Percentiles rank a stretch among this genome's conserved stretches.
Conservation (phyloP, 2,329 filamentous ascomycete species). For the Diaporthe vaccinii region DNA sequence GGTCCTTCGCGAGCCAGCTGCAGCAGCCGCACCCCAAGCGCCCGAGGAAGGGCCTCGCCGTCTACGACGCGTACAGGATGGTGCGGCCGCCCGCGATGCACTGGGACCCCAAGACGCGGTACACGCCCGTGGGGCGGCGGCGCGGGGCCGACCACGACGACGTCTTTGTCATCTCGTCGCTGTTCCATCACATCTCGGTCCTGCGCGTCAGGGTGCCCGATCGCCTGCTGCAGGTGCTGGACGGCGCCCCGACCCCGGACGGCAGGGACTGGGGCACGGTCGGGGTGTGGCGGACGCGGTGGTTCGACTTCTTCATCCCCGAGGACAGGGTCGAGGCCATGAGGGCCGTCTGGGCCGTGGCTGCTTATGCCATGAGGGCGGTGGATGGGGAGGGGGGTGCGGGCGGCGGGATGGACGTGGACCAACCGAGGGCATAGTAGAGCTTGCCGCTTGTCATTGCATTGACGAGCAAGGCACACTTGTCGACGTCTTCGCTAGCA, state of each 20-base stretch:
- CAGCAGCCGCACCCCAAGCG: constrained; percentile 57
- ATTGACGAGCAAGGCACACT: constrained; percentile 15
- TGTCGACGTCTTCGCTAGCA: not conserved
- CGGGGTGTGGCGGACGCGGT: constrained; percentile 69
- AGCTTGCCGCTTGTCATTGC: not conserved
- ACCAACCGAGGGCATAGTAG: constrained; percentile 28
- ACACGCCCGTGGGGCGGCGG: constrained; percentile 68
- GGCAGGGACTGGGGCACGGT: constrained; percentile 64
- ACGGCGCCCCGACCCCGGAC: constrained; percentile 55
- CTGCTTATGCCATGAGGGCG: constrained; percentile 71
- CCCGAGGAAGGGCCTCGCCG: constrained; percentile 66
- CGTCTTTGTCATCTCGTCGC: constrained; percentile 70
- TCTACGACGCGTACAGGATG: constrained; percentile 76
- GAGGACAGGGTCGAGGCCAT: constrained; percentile 70
- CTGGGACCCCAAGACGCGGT: constrained; percentile 73
- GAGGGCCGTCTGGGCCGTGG: constrained; percentile 70
- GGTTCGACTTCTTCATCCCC: constrained; percentile 71
- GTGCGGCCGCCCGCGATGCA: constrained; percentile 68
- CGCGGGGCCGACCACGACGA: constrained; percentile 67
- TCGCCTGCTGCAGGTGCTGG: constrained; percentile 65
- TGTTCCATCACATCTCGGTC: constrained; percentile 74
- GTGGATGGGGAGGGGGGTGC: constrained; percentile 46
- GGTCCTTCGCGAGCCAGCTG: not conserved
- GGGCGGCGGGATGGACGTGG: constrained; percentile 47
- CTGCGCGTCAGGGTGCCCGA: constrained; percentile 71